Evolutionary conservation across 257 asterid genomes (phyloP).

Genomic region (Nicotiana attenuata): DNA sequence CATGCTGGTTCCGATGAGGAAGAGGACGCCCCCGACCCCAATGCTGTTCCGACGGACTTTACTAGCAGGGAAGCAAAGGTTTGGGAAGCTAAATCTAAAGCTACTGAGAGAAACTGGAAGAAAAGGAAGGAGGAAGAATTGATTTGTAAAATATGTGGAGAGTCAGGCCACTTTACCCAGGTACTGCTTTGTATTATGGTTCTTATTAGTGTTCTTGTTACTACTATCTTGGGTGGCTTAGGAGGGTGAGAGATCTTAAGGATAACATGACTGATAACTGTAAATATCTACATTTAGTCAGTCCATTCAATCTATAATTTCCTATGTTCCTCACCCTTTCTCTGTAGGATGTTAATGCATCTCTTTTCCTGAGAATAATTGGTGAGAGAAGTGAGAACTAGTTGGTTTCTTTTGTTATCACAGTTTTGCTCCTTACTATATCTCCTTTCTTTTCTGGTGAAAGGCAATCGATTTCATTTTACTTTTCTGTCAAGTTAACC

Average conservation of each 20-base stretch:
- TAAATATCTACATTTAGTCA: neutral
- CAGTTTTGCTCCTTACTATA: neutral
- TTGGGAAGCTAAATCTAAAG: constrained; percentile 99
- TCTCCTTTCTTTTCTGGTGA: neutral
- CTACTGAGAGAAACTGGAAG: constrained; percentile 98
- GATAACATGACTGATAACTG: neutral
- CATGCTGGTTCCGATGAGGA: constrained; percentile 82
- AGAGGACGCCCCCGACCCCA: constrained; percentile 71
- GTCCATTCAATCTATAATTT: neutral
- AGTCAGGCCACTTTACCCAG: constrained; percentile 98
- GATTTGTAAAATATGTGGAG: constrained; percentile 97
- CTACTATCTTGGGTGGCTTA: neutral
- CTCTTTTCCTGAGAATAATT: neutral
- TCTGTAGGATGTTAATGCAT: neutral
- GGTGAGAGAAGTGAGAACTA: neutral
- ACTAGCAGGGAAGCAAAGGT: constrained; percentile 99
- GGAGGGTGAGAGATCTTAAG: neutral
- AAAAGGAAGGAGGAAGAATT: constrained; percentile 96
- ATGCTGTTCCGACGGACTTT: constrained; percentile 99
- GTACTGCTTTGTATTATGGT: constrained; percentile 28
- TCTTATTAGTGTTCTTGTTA: neutral
- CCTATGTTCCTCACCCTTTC: neutral
- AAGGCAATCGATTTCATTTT: neutral
- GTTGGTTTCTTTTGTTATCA: neutral
- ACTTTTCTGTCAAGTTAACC: neutral